Percentiles rank a stretch among this genome's conserved stretches.
These are phyloP conservation scores for Dysphania ambrosioides DNA, from an alignment of 148 eudicot genomes.

Conservation along the genomic window DNA sequence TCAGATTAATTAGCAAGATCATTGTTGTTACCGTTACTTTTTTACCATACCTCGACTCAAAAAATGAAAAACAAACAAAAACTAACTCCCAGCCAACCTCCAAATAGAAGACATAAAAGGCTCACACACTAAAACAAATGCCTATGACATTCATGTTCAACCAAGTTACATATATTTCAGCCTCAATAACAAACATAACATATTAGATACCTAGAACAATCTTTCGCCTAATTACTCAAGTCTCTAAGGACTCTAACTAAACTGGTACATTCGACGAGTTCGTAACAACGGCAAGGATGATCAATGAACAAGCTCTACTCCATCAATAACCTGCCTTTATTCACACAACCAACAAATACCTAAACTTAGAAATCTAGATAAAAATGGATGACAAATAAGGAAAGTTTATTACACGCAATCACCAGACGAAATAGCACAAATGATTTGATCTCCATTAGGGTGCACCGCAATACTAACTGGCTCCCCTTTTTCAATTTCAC, in stretches of 20 bases:
- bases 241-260: neutral
- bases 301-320: neutral
- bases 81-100: neutral
- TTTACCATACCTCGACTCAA: too few species aligned
- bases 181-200: neutral
- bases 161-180: neutral
- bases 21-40: too few species aligned
- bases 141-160: neutral
- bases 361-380: neutral
- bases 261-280: neutral
- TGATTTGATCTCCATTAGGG: conserved; percentile 81
- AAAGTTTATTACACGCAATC: conserved; percentile 52
- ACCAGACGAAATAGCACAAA: conserved; percentile 71
- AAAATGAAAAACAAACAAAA: too few species aligned
- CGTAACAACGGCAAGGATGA: neutral
- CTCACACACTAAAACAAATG: neutral
- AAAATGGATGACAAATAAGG: too few species aligned
- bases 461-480: conserved; percentile 64
- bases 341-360: neutral
- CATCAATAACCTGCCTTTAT: too few species aligned
- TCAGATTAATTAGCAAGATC: neutral
- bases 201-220: neutral
- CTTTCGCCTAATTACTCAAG: neutral
- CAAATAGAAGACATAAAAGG: neutral
- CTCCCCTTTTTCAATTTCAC: conserved; percentile 67